Evolutionary conservation across 495 filamentous ascomycete genomes (phyloP), one percentile per base, ranked within the genome.

Genomic region (Penicillium psychrofluorescens): DNA sequence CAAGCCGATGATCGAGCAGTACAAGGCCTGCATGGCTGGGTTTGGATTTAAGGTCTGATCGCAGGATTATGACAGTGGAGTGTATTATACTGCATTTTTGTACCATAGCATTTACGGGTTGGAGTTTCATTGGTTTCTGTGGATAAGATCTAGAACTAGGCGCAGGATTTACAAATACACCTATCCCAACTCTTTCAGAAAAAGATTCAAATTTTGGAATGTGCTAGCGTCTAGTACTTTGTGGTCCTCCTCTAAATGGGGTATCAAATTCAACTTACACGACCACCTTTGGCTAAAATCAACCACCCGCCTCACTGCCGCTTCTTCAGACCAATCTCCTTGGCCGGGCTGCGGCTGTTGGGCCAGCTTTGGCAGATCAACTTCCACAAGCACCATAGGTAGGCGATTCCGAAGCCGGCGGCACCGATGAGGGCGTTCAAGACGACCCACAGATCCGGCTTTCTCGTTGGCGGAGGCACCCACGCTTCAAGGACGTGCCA

Each of bases 391-490:
- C 88, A 95, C 94, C 94, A 97, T 5, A 91, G 58, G 62, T 95
- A 95, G 54, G 88, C 90, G 15, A 95, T 63, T 0, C 79, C 79
- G 56, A 96, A 98, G 2, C 88, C 91, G 8, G 76, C 84, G 27
- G 85, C 85, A 7, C 91, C 92, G 8, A 97, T 67, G 15, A 87
- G 75, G 3, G 89, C 90, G 53, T 97, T 97, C 9, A 81, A 65
- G 1, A 98, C 94, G 7, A 90, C 83, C 89, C 90, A 97, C 8
- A 98, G 62, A 69, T 98, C 92, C 10, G 92, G 92, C 58, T 91
- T 95, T 29, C 71, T 71, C 2, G 71, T 52, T 6, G 90, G 90
- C 2, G 86, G 79, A 14, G 63, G 48, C 1, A 91, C 56, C 49
- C 77, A 78, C 7, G 71, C 67, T 55, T 95, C 92, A 4, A 80